Evolutionary conservation across 2,329 filamentous ascomycete species (phyloP), one percentile per base, ranked within the genome.

Genomic region (Lachnellula hyalina): DNA sequence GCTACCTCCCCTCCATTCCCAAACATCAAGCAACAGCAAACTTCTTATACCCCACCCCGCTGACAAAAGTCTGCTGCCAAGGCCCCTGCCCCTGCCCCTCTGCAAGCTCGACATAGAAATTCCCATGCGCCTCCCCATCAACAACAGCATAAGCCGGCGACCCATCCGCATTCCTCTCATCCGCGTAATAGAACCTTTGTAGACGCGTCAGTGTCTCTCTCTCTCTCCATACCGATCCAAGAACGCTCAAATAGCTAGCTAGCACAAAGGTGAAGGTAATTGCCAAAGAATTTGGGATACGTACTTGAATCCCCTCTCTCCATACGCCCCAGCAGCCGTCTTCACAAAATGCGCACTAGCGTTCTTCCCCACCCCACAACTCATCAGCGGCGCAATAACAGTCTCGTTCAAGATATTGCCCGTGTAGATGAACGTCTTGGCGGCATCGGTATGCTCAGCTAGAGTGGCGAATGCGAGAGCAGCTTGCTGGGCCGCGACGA

Each of bases 111-210:
- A 63, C 53, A 58, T 72, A 79, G 28, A 73, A 55, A 5, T 72
- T 65, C 1, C 56, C 75, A 62, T 77, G 74, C 1, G 74, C 74
- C 42, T 71, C 64, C 1, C 74, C 75, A 47, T 70, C 65, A 17
- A 77, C 64, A 0, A 54, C 35, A 0, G 53, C 35, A 7, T n/a
- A 55, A n/a, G 55, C 61, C 3, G 57, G 59, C 1, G 66, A 62
- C 0, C 78, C 77, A 52, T 76, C 71, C 0, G 67, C 54, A 14
- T 72, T 73, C 6, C 78, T 69, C 62, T 81, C 74, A 51, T 81
- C 77, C 5, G 68, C 74, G 52, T 76, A 81, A 58, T 79, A 80
- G 60, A 80, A 80, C 49, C 76, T 58, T 25, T 25, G 25, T 5
- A 25, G 7, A 25, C 25, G 25, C 25, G 25, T 25, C 25, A 25